Base-by-base conservation (phyloP, 495 filamentous ascomycete species). In the Xylaria sp. region DNA sequence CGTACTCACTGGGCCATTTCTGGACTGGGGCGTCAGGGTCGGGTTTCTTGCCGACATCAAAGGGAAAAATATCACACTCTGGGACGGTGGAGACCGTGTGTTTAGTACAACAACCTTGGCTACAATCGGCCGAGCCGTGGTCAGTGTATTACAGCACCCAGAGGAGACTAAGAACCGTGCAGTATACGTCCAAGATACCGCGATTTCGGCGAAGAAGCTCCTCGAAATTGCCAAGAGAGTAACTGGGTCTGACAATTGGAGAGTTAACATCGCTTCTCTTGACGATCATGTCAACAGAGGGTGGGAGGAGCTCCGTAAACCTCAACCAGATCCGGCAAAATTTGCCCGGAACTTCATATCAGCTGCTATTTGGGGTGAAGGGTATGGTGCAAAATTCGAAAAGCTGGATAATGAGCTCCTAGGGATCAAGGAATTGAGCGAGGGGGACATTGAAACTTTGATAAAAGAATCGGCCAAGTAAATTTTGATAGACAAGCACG, bases 1-100 rank as follows among this genome's bases (percentile, higher is more conserved):
- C 0, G 50, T 87, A 5, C 68, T 77, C 24, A 84, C 41, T 15
- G 85, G 85, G 0, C 73, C 72, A 1, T 82, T 82, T 57, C 48
- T 76, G 8, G 74, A 76, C 74, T 76, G 68, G 68, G 64, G 72
- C 2, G 21, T 76, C 0, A 12, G 66, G 52, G 14, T 50, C 35
- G 55, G 68, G 8, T 66, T 74, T 50, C 2, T 76, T 11, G 24
- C 66, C 14, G 46, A 67, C 37, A 26, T 21, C 7, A 26, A 50
- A 2, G 69, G 50, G 3, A 37, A 4, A 44, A 72, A 62, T 8
- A 59, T 75, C 4, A 62, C 43, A 1, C 70, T 81, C 11, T 76
- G 72, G 53, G 74, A 80, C 53, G 76, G 72, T 17, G 80, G 80
- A 12, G 71, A 75, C 12, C 43, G 53, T 26, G 48, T 63, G 21